A percentile compares a stretch with the other conserved stretches of the same genome.
Evolutionary conservation across 1,139 yeast genomes (phyloP).

Genomic region (Pichia sp.): DNA sequence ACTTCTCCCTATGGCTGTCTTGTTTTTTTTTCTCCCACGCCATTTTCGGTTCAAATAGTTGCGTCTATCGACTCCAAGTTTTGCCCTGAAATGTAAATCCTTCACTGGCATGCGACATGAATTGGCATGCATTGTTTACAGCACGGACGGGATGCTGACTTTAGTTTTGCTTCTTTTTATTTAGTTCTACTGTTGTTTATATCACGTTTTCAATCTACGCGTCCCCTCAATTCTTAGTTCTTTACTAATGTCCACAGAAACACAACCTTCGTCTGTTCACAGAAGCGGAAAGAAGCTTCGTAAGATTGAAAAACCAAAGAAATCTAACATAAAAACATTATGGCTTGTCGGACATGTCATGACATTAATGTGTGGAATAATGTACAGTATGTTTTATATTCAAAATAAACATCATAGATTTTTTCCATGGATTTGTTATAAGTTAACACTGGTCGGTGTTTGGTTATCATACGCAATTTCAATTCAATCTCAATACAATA

Average conservation of each 20-base stretch:
- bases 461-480: constrained; percentile 49
- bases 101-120: no score
- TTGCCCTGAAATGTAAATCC: no score
- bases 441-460: constrained; percentile 53
- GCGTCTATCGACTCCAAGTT: no score
- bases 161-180: no score
- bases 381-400: constrained; percentile 44
- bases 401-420: constrained; percentile 41
- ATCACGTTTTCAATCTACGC: no score
- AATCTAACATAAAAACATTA: constrained; percentile 34
- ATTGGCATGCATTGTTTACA: no score
- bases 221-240: no score
- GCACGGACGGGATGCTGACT: no score
- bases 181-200: no score
- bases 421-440: constrained; percentile 44
- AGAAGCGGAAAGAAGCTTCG: constrained; percentile 12
- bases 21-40: no score
- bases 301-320: constrained; percentile 11
- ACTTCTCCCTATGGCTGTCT: no score
- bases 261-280: background rate
- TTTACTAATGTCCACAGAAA: background rate
- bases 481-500: constrained; percentile 52
- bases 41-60: no score
- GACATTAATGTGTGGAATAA: constrained; percentile 44
- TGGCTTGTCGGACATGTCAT: constrained; percentile 62